Base-by-base conservation (phyloP, 1,139 yeast species). In the Suhomyces terraborum region DNA sequence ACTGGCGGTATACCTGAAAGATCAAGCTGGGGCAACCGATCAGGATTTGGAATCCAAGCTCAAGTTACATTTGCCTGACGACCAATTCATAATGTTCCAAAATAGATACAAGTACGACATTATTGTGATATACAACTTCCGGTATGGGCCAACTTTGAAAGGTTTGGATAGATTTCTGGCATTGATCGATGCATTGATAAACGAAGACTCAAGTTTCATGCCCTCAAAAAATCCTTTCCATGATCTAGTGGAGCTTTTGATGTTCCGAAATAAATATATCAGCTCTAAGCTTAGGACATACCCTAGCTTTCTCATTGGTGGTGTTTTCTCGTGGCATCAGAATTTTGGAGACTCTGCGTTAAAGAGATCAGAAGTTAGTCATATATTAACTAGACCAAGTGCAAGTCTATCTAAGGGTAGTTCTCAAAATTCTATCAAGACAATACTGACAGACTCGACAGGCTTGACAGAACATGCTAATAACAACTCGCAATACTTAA, bases 61-160 rank as follows among this genome's bases (percentile, higher is more conserved):
- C 19, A 65, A 77, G 28, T 60, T 79, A 24, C 69, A 73, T 6
- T 65, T 85, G 6, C 80, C 88, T 1, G 68, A 69, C 8, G 61
- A 62, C 3, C 89, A 85, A 53, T 75, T 73, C 44, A 55, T 55
- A 2, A 51, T 70, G 29, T 85, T 88, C 52, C 64, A 67, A 27
- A 61, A 66, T 8, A 67, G 95, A 50, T 64, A 71, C 46, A 60
- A 66, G 29, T 88, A 74, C 56, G 86, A 82, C 38, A 64, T 77
- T 33, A 67, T 89, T 3, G 82, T 88, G 4, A 58, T 82, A 9
- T 88, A 85, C 58, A 84, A 87, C 41, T 56, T 56, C 56, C 64
- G 76, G 32, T 36, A 59, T 51, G 27, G 43, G 21, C 50, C 54
- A 6, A 43, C 25, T 24, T 38, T 41, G 8, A 41, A 48, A 20